phyloP scores from a whole-genome alignment of 495 filamentous ascomycete genomes.

The Penicillium paradoxum region DNA sequence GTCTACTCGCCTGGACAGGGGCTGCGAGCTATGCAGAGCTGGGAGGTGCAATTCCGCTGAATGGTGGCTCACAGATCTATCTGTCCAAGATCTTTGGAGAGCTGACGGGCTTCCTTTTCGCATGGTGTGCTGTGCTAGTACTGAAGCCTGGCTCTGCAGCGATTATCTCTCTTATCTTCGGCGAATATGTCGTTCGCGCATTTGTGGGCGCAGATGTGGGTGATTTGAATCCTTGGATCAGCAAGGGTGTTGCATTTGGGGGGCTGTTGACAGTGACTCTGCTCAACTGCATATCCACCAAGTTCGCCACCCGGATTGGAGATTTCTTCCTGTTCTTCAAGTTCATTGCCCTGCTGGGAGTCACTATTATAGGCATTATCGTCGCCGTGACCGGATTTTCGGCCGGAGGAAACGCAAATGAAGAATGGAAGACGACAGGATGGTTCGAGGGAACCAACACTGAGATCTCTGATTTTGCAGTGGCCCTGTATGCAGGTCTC shows the following conservation, averaged over 20 bases:
- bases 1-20: conserved; percentile 90
- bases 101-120: conserved; percentile 84
- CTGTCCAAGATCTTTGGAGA: conserved; percentile 95
- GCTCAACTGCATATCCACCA: conserved; percentile 86
- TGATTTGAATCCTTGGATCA: conserved; percentile 75
- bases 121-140: conserved; percentile 91
- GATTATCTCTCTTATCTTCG: conserved; percentile 96
- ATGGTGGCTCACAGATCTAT: conserved; percentile 91
- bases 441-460: conserved; percentile 88
- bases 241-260: conserved; percentile 78
- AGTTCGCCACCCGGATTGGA: conserved; percentile 74
- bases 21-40: conserved; percentile 95
- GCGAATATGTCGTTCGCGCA: conserved; percentile 89
- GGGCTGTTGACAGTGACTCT: conserved; percentile 73
- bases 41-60: conserved; percentile 90
- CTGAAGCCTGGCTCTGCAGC: conserved; percentile 89
- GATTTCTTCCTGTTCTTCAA: conserved; percentile 96
- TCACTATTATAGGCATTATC: conserved; percentile 83
- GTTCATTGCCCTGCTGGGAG: conserved; percentile 80
- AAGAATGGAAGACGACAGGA: conserved; percentile 77
- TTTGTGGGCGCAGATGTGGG: conserved; percentile 75
- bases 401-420: conserved; percentile 65
- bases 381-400: conserved; percentile 84
- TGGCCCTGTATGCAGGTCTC: conserved; percentile 89
- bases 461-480: conserved; percentile 78